Percentiles rank a stretch among this genome's conserved stretches.
Evolutionary conservation across 768 basidiomycete genomes (phyloP).

Genomic region (Krasilnikovozyma curviuscula): DNA sequence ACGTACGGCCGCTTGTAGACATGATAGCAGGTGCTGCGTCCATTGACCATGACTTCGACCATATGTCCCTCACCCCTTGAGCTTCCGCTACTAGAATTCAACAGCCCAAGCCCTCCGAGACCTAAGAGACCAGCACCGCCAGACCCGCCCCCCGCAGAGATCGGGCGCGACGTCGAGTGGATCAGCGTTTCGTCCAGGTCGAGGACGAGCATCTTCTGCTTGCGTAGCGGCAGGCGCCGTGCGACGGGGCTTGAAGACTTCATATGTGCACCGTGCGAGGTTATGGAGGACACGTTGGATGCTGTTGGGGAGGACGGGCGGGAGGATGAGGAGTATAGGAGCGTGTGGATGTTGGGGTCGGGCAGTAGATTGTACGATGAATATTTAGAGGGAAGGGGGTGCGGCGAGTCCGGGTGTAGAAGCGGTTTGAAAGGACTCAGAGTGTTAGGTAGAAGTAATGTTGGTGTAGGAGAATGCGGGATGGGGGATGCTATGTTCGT

Average conservation of each 20-base stretch:
- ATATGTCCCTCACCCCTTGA: constrained; percentile 52
- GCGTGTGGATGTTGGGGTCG: background rate
- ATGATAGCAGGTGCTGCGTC: constrained; percentile 77
- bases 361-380: background rate
- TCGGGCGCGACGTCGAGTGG: constrained; percentile 72
- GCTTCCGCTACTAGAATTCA: too few species aligned
- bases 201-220: constrained; percentile 83
- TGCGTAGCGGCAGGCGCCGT: constrained; percentile 40
- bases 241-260: too few species aligned
- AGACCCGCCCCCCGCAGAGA: constrained; percentile 32
- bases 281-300: too few species aligned
- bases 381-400: too few species aligned
- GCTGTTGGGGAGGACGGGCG: background rate
- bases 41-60: constrained; percentile 81
- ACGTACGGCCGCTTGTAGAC: constrained; percentile 97
- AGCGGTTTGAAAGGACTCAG: too few species aligned
- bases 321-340: background rate
- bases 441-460: too few species aligned
- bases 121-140: constrained; percentile 40
- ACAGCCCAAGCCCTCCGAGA: constrained; percentile 32
- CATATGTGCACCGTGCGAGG: too few species aligned
- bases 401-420: too few species aligned
- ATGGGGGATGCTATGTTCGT: too few species aligned
- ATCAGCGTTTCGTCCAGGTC: constrained; percentile 98
- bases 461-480: too few species aligned